Conservation (phyloP, 805 yeast genomes). For the Cyberlindnera suaveolens region DNA sequence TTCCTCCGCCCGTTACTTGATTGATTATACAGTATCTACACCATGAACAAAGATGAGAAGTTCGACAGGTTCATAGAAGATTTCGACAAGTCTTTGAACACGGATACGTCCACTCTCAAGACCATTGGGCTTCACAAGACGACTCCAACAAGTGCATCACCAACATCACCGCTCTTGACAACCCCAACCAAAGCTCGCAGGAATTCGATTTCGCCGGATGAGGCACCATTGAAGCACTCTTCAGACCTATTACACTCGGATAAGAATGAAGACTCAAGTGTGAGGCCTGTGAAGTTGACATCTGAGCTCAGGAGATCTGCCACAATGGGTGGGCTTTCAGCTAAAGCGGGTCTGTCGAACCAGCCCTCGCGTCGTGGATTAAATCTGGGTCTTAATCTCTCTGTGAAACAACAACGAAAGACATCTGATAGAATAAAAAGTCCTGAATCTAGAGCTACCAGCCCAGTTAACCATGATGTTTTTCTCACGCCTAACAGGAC, state of each 20-base stretch:
- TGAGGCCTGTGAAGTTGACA: neutral
- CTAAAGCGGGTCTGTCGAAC: neutral
- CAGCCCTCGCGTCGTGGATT: slow-evolving; percentile 19
- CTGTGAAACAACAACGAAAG: neutral
- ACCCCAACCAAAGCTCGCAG: slow-evolving; percentile 24
- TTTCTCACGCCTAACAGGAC: slow-evolving; percentile 6
- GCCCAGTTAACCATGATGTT: neutral
- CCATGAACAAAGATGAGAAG: slow-evolving; percentile 18
- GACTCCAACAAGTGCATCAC: slow-evolving; percentile 1
- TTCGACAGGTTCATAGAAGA: slow-evolving; percentile 33
- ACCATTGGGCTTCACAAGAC: slow-evolving; percentile 15
- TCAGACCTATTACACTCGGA: neutral
- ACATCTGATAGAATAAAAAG: neutral
- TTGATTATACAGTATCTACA: neutral
- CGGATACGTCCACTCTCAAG: slow-evolving; percentile 30
- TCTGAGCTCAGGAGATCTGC: slow-evolving; percentile 16
- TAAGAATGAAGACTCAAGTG: neutral
- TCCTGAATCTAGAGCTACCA: neutral
- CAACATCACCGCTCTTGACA: slow-evolving; percentile 15
- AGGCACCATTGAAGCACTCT: slow-evolving; percentile 14
- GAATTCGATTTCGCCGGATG: slow-evolving; percentile 19
- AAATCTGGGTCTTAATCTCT: slow-evolving; percentile 15
- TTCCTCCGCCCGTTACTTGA: too few species aligned
- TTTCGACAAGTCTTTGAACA: slow-evolving; percentile 26
- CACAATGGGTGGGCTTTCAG: slow-evolving; percentile 20